Evolutionary conservation across 2,329 filamentous ascomycete species (phyloP).

Genomic region (Colletotrichum camelliae): DNA sequence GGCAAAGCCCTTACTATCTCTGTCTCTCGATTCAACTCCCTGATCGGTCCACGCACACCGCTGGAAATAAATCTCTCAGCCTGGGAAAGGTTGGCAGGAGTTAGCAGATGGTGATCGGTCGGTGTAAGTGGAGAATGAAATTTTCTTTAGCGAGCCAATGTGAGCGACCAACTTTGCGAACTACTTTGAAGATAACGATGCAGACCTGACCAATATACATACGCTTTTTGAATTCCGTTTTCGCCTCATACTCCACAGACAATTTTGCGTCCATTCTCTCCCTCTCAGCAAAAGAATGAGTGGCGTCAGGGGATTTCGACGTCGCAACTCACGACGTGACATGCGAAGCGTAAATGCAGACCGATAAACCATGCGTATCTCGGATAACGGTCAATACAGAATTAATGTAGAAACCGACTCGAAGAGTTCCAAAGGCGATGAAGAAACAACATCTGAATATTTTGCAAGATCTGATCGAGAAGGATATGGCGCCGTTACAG

Average conservation of each 20-base stretch:
- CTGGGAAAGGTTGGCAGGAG: background rate
- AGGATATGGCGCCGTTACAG: background rate
- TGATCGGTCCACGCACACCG: background rate
- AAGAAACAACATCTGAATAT: background rate
- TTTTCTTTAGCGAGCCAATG: background rate
- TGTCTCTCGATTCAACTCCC: background rate
- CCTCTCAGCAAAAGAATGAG: background rate
- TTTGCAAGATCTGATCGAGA: background rate
- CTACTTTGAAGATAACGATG: background rate
- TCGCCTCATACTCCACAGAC: too few relatives aligned
- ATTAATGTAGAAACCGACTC: background rate
- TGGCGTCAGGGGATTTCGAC: background rate
- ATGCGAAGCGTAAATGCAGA: background rate
- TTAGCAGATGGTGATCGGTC: background rate
- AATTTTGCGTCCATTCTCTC: background rate
- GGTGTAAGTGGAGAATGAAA: background rate
- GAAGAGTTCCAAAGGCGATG: background rate
- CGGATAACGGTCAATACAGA: background rate
- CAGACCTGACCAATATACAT: background rate
- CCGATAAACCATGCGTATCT: background rate
- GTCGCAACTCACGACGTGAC: background rate
- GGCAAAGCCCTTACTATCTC: background rate
- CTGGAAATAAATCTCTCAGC: background rate
- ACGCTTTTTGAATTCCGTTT: background rate
- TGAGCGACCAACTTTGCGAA: background rate